Evolutionary conservation across 2,329 filamentous ascomycete species (phyloP).

Genomic region (Orbilia javanica): DNA sequence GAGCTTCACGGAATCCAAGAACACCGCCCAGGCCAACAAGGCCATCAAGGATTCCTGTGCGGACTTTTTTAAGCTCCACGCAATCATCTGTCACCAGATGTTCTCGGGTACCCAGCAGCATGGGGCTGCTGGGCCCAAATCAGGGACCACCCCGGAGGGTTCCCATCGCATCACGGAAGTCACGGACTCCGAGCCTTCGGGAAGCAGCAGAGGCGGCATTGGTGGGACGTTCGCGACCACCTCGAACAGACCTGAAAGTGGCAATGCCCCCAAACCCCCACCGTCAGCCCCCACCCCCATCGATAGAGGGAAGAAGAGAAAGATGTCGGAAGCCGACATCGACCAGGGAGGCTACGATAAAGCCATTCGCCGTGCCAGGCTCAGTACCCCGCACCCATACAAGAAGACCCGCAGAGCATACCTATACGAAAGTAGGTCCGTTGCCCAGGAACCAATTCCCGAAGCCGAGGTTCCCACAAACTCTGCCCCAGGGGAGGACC

Average conservation of each 20-base stretch:
- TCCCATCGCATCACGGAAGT: neutral
- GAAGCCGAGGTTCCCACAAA: neutral
- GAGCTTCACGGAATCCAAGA: neutral
- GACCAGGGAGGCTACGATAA: neutral
- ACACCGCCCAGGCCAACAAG: neutral
- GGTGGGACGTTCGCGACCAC: too few relatives aligned
- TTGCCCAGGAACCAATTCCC: neutral
- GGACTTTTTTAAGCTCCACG: neutral
- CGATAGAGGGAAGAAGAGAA: neutral
- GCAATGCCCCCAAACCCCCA: too few relatives aligned
- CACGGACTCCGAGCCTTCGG: neutral
- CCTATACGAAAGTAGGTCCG: neutral
- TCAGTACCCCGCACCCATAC: neutral
- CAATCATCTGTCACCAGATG: neutral
- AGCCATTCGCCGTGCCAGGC: neutral
- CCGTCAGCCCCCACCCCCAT: neutral
- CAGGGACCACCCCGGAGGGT: neutral
- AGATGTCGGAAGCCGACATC: neutral
- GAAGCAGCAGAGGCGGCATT: too few relatives aligned
- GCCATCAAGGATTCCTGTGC: neutral
- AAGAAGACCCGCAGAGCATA: neutral
- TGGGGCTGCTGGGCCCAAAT: neutral
- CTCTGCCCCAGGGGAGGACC: neutral
- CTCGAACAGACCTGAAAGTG: neutral
- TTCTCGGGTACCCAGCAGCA: neutral